Evolutionary conservation across 75 land plant species (phyloP), one percentile per base, ranked within the genome.

Genomic region (Pinus albicaulis): DNA sequence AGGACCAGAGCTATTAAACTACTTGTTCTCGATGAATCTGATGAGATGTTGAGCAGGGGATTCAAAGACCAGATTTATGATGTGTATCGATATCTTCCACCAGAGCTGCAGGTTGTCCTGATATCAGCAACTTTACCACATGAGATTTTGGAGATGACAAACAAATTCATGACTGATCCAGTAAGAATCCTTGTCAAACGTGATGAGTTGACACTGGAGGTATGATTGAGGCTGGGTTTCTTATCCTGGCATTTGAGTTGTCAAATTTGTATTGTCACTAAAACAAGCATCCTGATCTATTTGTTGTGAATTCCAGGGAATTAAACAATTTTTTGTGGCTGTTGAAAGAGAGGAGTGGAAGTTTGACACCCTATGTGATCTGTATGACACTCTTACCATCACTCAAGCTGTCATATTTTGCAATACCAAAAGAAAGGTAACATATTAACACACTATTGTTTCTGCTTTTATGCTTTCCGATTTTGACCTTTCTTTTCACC

Each of bases 371-470:
- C 76, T 98, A 41, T 92, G 96, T 81, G 98, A 98, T 85, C 91
- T 98, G 13, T 98, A 98, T 87, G 99, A 98, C 76, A 98, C 99
- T 7, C 87, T 98, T 31, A 98, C 98, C 0, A 92, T 98, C 75
- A 98, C 99, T 3, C 99, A 98, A 79, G 99, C 98, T 84, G 99
- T 98, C 13, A 98, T 98, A 57, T 98, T 98, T 83, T 98, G 99
- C 87, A 98, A 98, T 82, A 98, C 99, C 17, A 98, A 95, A 78
- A 79, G 95, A 75, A 98, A 95, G 95, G 99, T 96, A 66, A 79
- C n/a, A 31, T 64, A 36, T 34, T 34, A 64, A 64, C 19, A 8
- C 7, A 16, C 17, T 31, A 31, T 0, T 68, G 23, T n/a, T 68
- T 38, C 0, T n/a, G n/a, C 6, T 2, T 17, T 28, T 5, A 0